Base-by-base conservation (phyloP, 768 basidiomycete genomes). In the Rhodosporidiobolus odoratus region DNA sequence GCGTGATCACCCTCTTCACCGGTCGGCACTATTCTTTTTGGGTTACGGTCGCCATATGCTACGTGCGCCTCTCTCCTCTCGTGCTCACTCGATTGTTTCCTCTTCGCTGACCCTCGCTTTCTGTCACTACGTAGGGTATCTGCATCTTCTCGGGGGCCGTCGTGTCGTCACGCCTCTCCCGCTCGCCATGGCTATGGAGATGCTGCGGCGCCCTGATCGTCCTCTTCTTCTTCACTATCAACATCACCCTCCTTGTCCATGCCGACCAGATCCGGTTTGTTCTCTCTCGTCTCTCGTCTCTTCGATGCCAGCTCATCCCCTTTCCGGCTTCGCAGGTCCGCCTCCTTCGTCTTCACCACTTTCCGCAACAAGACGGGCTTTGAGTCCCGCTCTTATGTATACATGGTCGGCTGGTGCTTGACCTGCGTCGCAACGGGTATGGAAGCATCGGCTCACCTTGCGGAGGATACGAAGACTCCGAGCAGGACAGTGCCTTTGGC, bases 401-500 rank as follows among this genome's bases (percentile, higher is more conserved):
- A 80, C 68, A 68, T 82, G 54, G 63, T 82, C 30, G 80, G 75
- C 0, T 80, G 80, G 80, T 76, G 77, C 35, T 75, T 78, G 59
- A 79, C 78, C 19, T 80, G 78, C 30, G 78, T 82, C 37, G 80
- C 80, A 6, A 79, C 78, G 30, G 81, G 81, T 2, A 69, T 79
- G 72, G 81, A 82, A 68, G 80, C 80, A 3, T 78, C 78, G 35
- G 79, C 80, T 7, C 81, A 82, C 66, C 78, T 82, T 69, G 79
- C 81, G 0, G 81, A 82, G 68, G 81, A 82, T 59, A 81, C 81
- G 19, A 78, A 79, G 66, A 76, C 76, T 40, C 81, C 81, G 7
- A 74, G 79, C 2, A 45, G 80, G 40, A 79, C 79, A 35, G 81
- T 82, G 0, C 81, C 81, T 17, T 74, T 80, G 30, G 81, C 80